phyloP scores from a whole-genome alignment of 495 filamentous ascomycete genomes.

The Penicillium daleae region DNA sequence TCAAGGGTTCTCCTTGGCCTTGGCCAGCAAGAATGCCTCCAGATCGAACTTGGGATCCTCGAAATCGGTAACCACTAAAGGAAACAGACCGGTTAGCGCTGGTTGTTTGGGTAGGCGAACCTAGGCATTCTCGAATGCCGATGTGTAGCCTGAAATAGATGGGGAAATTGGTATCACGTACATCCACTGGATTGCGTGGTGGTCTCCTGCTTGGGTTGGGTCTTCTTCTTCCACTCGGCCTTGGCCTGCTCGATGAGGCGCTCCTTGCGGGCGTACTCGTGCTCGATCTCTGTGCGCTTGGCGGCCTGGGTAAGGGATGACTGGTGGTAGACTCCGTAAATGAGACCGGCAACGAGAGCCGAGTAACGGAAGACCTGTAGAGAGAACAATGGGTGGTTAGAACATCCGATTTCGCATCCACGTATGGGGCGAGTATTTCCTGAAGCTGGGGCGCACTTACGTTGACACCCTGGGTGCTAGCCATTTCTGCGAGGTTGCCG shows the following conservation, averaged over 20 bases:
- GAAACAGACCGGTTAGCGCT: slow-evolving; percentile 27
- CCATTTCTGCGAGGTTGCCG: slow-evolving; percentile 44
- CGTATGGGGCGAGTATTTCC: slow-evolving; percentile 19
- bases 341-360: slow-evolving; percentile 81
- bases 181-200: slow-evolving; percentile 55
- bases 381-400: slow-evolving; percentile 28
- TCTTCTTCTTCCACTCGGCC: slow-evolving; percentile 82
- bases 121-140: slow-evolving; percentile 2
- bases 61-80: slow-evolving; percentile 79
- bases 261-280: slow-evolving; percentile 86
- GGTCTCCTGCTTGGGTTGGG: slow-evolving; percentile 52
- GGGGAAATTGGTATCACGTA: slow-evolving; percentile 50
- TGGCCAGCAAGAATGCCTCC: slow-evolving; percentile 75
- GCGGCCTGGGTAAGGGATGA: slow-evolving; percentile 67
- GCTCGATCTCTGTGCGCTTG: slow-evolving; percentile 66
- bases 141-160: not conserved
- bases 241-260: slow-evolving; percentile 88
- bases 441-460: slow-evolving; percentile 39
- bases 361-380: slow-evolving; percentile 91
- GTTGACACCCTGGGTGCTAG: slow-evolving; percentile 54
- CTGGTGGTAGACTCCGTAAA: slow-evolving; percentile 95
- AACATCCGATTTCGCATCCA: slow-evolving; percentile 24
- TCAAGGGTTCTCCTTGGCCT: slow-evolving; percentile 60
- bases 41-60: slow-evolving; percentile 87
- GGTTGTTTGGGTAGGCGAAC: slow-evolving; percentile 6